A percentile compares a stretch with the other conserved stretches of the same genome.
phyloP scores from a whole-genome alignment of 2,329 filamentous ascomycete genomes.

The Aspergillus clavatus region DNA sequence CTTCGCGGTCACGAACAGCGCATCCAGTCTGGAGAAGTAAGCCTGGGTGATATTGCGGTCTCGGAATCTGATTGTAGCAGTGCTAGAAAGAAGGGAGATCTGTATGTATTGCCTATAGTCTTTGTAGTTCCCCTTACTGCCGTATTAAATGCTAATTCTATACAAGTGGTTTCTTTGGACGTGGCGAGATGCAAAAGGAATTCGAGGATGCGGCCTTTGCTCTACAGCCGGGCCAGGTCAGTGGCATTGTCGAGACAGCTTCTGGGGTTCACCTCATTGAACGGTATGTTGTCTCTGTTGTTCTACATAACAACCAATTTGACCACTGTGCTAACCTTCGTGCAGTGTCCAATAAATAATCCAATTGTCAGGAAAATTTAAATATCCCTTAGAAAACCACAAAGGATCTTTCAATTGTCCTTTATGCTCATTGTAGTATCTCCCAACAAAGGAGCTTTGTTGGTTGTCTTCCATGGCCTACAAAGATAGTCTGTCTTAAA shows the following conservation, averaged over 20 bases:
- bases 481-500: no score
- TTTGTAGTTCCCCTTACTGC: not conserved
- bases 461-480: no score
- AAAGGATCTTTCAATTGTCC: no score
- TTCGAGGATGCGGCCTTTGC: constrained; percentile 95
- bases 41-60: constrained; percentile 76
- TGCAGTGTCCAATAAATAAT: constrained; percentile 22
- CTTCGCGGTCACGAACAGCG: constrained; percentile 68
- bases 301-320: not conserved
- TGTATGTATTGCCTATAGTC: constrained; percentile 50
- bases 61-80: constrained; percentile 95
- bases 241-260: constrained; percentile 81
- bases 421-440: no score
- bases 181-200: constrained; percentile 96
- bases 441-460: no score
- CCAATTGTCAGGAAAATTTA: no score
- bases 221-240: constrained; percentile 82
- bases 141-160: constrained; percentile 12
- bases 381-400: no score
- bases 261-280: constrained; percentile 95
- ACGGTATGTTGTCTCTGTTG: constrained; percentile 54
- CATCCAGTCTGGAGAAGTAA: constrained; percentile 65
- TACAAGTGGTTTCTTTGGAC: constrained; percentile 77
- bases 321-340: not conserved
- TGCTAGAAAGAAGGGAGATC: constrained; percentile 85